Percentiles rank a stretch among this genome's conserved stretches.
Conservation (phyloP, 345 rosid species). For the Nephelium lappaceum region DNA sequence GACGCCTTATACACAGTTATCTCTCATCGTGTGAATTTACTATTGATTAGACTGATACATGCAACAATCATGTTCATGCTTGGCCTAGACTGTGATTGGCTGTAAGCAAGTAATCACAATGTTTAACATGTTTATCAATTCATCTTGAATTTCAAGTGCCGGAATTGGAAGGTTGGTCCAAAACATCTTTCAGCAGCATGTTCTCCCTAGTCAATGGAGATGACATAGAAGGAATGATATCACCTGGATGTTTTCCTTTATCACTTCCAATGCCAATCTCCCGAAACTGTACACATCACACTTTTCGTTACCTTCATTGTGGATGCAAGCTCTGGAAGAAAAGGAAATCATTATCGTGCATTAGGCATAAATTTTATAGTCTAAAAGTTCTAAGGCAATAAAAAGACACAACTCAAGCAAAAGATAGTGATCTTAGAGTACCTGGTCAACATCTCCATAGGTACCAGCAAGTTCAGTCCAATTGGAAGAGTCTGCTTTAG, state of each 20-base stretch:
- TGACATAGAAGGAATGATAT: constrained; percentile 11
- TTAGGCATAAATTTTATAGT: too few species aligned
- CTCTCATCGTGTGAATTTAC: too few species aligned
- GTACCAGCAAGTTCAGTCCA: constrained; percentile 35
- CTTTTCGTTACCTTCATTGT: constrained; percentile 31
- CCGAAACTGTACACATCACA: constrained; percentile 39
- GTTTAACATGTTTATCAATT: constrained; percentile 23
- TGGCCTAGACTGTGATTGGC: constrained; percentile 40
- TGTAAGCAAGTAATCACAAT: constrained; percentile 35
- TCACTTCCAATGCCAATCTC: constrained; percentile 27
- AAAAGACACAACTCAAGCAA: neutral
- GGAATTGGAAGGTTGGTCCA: constrained; percentile 34
- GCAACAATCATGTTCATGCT: constrained; percentile 34
- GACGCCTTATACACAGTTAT: too few species aligned
- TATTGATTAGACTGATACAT: too few species aligned
- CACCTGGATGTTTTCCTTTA: constrained; percentile 34
- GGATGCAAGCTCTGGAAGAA: constrained; percentile 33
- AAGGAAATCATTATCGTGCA: neutral
- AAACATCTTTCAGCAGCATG: neutral
- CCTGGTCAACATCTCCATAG: constrained; percentile 34
- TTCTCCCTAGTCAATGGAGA: neutral
- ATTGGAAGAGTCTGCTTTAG: constrained; percentile 29
- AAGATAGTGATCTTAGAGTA: neutral
- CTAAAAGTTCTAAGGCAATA: too few species aligned
- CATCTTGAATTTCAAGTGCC: constrained; percentile 20